Base-by-base conservation (phyloP, 805 yeast species). In the Candida manassasensis region DNA sequence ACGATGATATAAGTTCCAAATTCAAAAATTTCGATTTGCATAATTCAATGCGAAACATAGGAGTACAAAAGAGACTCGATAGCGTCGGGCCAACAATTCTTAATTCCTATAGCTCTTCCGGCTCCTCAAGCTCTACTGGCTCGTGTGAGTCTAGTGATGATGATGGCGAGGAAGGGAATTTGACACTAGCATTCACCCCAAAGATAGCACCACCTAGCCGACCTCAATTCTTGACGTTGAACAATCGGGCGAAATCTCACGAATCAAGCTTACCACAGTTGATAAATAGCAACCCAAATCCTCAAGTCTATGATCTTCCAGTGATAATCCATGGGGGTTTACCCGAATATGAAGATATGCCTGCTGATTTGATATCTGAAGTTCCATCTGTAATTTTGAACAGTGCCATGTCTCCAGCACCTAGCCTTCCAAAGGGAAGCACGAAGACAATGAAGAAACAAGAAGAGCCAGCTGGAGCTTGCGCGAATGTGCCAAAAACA, bases 111-210 rank as follows among this genome's bases (percentile, higher is more conserved):
- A 18, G 12, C 6, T 21, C 26, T 6, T 19, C 21, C 12, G 7
- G 19, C 15, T 30, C 33, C 13, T 30, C 33, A 6, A 18, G 25
- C 21, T 30, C 33, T 7, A 21, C 32, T 10, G 21, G 12, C 4
- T 29, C 33, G 19, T 30, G 16, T 10, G 33, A 30, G 26, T 30
- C 33, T n/a, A 30, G 33, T 30, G 33, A 30, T 10, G 70, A 59
- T 5, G 59, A 59, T 21, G 73, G 65, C 13, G 63, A 53, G 21
- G 73, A 64, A 32, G 72, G 64, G 2, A 66, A 70, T 41, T 50
- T 71, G 37, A 69, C 74, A 1, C 52, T 71, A 26, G 70, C 68
- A 18, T 67, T 71, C 42, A 48, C 67, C 2, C 65, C 73, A 3
- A 66, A 67, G 41, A 54, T 66, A 6, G 55, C 58, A 0, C 63